Evolutionary conservation across 495 filamentous ascomycete species (phyloP), one percentile per base, ranked within the genome.

Genomic region (Xylaria sp.): DNA sequence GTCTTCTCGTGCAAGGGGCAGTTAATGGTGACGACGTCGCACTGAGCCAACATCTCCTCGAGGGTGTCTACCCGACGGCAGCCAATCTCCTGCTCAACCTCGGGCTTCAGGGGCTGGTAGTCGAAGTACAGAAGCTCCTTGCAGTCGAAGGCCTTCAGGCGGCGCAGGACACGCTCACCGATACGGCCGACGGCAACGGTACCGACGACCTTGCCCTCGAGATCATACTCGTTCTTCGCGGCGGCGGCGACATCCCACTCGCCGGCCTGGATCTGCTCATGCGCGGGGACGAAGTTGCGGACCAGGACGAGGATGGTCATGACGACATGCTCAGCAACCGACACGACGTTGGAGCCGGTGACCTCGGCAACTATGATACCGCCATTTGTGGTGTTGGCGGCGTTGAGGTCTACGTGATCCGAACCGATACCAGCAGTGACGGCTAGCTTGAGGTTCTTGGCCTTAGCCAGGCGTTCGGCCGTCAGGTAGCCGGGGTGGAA

Each of bases 101-200:
- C 94, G 67, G 93, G 80, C 64, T 81, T 86, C 71, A 99, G 88
- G 43, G 95, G 95, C 82, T 99, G 96, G 90, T 99, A 99, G 86
- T 99, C 96, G 81, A 93, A 99, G 91, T 99, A 99, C 69, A 99
- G 88, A 48, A 99, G 89, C 88, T 99, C 96, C 90, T 98, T 99
- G 93, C 96, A 99, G 85, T 97, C 96, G 78, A 98, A 99, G 71
- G 94, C 84, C 89, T 94, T 97, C 52, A 99, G 90, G 76, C 96
- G 91, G 82, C 95, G 90, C 73, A 99, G 88, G 61, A 99, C 96
- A 84, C 96, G 95, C 89, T 99, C 95, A 78, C 96, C 96, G 80
- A 99, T 99, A 78, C 96, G 93, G 79, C 96, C 96, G 67, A 98
- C 94, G 76, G 93, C 96, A 40, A 99, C 96, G 80, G 96, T 99